These are phyloP conservation scores for Pestalotiopsis sp. DNA, from an alignment of 2,329 filamentous ascomycete species.

Conservation along the genomic window DNA sequence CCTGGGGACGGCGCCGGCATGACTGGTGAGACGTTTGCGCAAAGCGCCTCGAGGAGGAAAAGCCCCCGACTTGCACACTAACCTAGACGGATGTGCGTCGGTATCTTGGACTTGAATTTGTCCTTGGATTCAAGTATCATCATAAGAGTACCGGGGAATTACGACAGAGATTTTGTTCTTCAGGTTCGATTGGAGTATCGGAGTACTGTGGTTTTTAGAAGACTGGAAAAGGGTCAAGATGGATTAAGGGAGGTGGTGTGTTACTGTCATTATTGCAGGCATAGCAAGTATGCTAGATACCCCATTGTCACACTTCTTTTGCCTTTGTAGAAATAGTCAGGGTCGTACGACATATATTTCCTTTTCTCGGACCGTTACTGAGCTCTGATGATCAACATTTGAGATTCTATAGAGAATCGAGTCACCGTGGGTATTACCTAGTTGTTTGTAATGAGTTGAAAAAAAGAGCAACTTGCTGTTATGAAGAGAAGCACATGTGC, in stretches of 20 bases:
- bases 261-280: conserved; percentile 14
- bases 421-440: too few species aligned
- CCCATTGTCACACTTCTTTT: conserved; percentile 15
- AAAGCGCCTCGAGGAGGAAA: conserved; percentile 54
- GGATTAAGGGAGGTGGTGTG: conserved; percentile 12
- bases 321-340: not conserved
- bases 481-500: not conserved
- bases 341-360: conserved; percentile 2
- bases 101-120: not conserved
- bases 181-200: conserved; percentile 4
- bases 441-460: too few species aligned
- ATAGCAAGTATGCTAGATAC: conserved; percentile 26
- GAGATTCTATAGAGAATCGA: not conserved
- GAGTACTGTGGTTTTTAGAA: conserved; percentile 7
- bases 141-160: not conserved
- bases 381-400: not conserved
- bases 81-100: not conserved
- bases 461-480: too few species aligned
- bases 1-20: conserved; percentile 29
- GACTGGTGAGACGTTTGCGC: conserved; percentile 41
- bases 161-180: not conserved
- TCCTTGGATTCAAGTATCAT: not conserved
- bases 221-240: not conserved
- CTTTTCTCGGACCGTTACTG: not conserved
- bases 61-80: conserved; percentile 49